Base-by-base conservation (phyloP, 176 grass and related monocot species). In the Oryza punctata region DNA sequence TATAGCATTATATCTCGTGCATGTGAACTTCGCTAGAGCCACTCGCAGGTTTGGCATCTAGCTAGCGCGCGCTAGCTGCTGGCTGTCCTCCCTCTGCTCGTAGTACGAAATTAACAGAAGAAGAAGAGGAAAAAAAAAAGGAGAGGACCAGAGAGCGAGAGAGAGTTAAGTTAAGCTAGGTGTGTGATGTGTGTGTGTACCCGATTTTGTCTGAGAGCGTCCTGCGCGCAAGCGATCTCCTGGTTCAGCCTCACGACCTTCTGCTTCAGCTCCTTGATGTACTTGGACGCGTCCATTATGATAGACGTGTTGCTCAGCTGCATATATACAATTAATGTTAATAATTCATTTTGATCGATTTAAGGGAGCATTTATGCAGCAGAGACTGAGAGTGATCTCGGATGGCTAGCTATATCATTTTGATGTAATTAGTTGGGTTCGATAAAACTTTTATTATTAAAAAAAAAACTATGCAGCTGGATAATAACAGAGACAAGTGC, bases 181-280 rank as follows among this genome's bases (percentile, higher is more conserved):
- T 8, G 57, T 0, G 50, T 21, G 50, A 2, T 16, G 6, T 19
- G 16, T 18, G 12, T 59, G 54, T 24, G 57, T 61, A 61, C 57
- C 57, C n/a, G 60, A 63, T 27, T 75, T 32, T 91, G 86, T 68
- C 63, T 69, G 47, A 85, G 84, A 14, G 78, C 71, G 44, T 87
- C 88, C 43, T 94, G 91, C 1, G 75, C 90, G 47, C 83, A 90
- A 24, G 91, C 73, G 49, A 96, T 93, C 78, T 99, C 97, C 70
- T 95, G 91, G 35, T 99, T 99, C 78, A 99, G 77, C 89, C 90
- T 94, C 63, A 78, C 82, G 13, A 96, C 89, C 73, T 99, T 99
- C 86, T 96, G 93, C 88, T 99, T 96, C 85, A 99, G 74, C 83
- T 96, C 97, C 78, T 90, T 85, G 85, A 99, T 99, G 79, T 99